Conservation (phyloP, 768 basidiomycete genomes). For the Russula sp. region DNA sequence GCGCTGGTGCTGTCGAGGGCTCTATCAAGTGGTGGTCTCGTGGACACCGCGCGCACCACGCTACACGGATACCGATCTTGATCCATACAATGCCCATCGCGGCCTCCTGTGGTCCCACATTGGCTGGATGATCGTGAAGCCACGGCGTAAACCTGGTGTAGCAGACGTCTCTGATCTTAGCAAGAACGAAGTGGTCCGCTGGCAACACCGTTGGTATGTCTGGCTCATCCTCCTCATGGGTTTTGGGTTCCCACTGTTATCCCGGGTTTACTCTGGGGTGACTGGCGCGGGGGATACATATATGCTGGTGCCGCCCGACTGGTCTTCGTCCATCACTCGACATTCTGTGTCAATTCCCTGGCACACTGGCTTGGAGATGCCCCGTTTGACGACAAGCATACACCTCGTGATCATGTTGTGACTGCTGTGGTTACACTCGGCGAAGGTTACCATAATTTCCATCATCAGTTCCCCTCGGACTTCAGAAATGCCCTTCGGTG, state of each 20-base stretch:
- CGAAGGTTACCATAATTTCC: constrained; percentile 98
- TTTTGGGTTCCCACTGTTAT: constrained; percentile 73
- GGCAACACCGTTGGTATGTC: constrained; percentile 85
- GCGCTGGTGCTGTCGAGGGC: constrained; percentile 92
- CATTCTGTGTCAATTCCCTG: constrained; percentile 95
- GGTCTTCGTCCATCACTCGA: constrained; percentile 89
- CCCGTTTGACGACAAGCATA: constrained; percentile 94
- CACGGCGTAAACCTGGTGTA: constrained; percentile 82
- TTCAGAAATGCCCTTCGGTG: constrained; percentile 95
- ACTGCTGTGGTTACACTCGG: constrained; percentile 90
- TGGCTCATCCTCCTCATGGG: constrained; percentile 66
- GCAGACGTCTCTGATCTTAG: constrained; percentile 86
- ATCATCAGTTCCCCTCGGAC: constrained; percentile 97
- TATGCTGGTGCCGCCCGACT: constrained; percentile 80
- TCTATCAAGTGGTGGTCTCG: constrained; percentile 99
- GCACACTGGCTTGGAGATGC: constrained; percentile 95
- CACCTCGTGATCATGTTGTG: constrained; percentile 83
- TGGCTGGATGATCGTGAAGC: constrained; percentile 93
- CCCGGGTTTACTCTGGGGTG: constrained; percentile 80
- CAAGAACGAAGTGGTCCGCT: constrained; percentile 74
- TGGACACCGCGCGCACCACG: constrained; percentile 96
- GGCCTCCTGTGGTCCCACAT: constrained; percentile 86
- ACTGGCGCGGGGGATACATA: constrained; percentile 80
- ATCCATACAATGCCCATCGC: constrained; percentile 91
- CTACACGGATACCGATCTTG: constrained; percentile 95